Conservation (phyloP, 2,329 filamentous ascomycete species). For the Didymella arachidicola region DNA sequence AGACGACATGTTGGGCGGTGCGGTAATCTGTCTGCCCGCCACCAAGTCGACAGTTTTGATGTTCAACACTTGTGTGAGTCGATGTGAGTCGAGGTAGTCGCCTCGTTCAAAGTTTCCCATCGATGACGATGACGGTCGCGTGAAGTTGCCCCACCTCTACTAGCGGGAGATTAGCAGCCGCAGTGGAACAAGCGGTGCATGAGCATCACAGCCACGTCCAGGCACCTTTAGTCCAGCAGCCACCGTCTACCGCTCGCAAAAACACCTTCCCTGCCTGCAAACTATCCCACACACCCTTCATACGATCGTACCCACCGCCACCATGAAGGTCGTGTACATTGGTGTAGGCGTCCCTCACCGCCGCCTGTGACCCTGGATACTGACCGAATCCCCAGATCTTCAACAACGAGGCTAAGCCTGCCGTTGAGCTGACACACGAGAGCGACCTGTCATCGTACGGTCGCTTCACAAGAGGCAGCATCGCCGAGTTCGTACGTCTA, state of each 20-base stretch:
- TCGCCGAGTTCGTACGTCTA: slow-evolving; percentile 38
- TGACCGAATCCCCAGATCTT: slow-evolving; percentile 67
- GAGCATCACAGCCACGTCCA: slow-evolving; percentile 12
- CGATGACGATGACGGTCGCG: slow-evolving; percentile 30
- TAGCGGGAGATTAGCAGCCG: slow-evolving; percentile 29
- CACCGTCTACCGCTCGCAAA: slow-evolving; percentile 1
- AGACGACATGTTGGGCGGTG: slow-evolving; percentile 45
- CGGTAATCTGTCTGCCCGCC: neutral
- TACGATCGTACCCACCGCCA: slow-evolving; percentile 27
- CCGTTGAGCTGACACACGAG: slow-evolving; percentile 77
- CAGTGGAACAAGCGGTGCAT: slow-evolving; percentile 4
- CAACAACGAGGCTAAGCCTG: slow-evolving; percentile 77
- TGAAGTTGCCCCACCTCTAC: slow-evolving; percentile 32
- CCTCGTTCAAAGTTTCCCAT: slow-evolving; percentile 23
- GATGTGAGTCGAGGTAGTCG: slow-evolving; percentile 12
- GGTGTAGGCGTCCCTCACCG: slow-evolving; percentile 67
- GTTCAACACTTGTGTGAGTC: slow-evolving; percentile 4
- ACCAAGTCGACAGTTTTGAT: neutral
- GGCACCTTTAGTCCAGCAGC: slow-evolving; percentile 6
- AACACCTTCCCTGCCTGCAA: neutral
- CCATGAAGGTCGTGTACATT: slow-evolving; percentile 88
- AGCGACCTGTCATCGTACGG: slow-evolving; percentile 81
- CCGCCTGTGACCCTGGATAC: slow-evolving; percentile 18
- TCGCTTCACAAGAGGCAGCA: slow-evolving; percentile 71
- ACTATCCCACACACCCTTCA: neutral